These are phyloP conservation scores for Mycena alexandri DNA, from an alignment of 768 basidiomycete species.

Conservation along the genomic window DNA sequence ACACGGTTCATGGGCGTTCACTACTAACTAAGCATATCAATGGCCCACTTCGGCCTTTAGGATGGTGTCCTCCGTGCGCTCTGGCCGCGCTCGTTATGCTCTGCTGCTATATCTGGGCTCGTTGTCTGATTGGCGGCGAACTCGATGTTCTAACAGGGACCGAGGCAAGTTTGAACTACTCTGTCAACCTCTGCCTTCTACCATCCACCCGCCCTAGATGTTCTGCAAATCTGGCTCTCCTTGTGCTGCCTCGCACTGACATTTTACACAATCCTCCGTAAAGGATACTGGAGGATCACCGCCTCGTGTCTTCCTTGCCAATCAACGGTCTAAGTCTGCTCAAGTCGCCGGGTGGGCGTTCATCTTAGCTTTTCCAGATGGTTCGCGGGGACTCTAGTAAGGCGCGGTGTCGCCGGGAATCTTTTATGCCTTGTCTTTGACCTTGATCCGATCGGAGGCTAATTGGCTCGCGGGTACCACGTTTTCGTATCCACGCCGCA, in stretches of 20 bases:
- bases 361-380: constrained; percentile 22
- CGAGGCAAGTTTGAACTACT: neutral
- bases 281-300: constrained; percentile 12
- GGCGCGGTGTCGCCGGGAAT: constrained; percentile 28
- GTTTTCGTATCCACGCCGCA: constrained; percentile 24
- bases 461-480: constrained; percentile 32
- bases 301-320: constrained; percentile 14
- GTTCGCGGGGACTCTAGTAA: constrained; percentile 21
- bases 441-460: constrained; percentile 35
- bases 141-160: neutral
- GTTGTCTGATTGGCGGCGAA: constrained; percentile 3
- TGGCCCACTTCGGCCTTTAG: too few species aligned
- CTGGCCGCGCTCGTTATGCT: neutral
- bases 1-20: neutral
- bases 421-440: constrained; percentile 1
- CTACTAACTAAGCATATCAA: too few species aligned
- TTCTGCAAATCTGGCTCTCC: neutral
- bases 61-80: too few species aligned
- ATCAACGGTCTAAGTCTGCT: neutral
- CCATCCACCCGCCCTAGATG: neutral
- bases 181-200: too few species aligned
- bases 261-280: constrained; percentile 18
- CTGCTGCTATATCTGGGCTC: neutral
- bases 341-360: constrained; percentile 11
- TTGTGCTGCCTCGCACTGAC: neutral